Evolutionary conservation across 1,284 basidiomycete species (phyloP), one percentile per base, ranked within the genome.

Genomic region (Somion occarium): DNA sequence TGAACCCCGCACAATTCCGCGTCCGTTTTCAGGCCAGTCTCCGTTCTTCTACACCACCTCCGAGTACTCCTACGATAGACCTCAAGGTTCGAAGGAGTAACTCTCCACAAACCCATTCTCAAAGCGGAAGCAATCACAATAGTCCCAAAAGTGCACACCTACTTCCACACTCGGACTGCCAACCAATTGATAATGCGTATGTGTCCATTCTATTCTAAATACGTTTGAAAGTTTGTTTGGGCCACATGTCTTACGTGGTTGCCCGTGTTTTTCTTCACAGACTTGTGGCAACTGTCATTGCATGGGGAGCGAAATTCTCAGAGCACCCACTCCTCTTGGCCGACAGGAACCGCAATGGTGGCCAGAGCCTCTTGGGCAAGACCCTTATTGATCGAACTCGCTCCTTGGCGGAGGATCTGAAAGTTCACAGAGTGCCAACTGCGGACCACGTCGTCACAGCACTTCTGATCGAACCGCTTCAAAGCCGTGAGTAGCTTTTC

Each of bases 241-340:
- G 38, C 12, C n/a, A 30, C 30, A 25, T 13, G 46, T 37, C 18
- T 25, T 22, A 23, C 30, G 27, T 34, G 9, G 39, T 7, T 18
- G 18, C 20, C 7, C 19, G n/a, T 42, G 9, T 42, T 7, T 15
- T 13, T 11, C 46, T 23, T 20, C 20, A 5, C 50, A 66, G 64
- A 2, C 73, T 94, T 15, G 76, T 96, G 37, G 93, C 93, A 3
- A 87, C 88, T 1, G 85, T 94, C n/a, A 74, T 97, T 44, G 91
- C 93, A 0, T 95, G 91, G 86, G 93, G 93, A 19, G 85, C 91
- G 39, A 92, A 93, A 61, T 96, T 96, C 66, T 90, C 89, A 9
- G 91, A 95, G 59, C 88, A 94, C 64, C 83, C 86, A 0, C 69
- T 93, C 54, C 79, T 96, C 44, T 74, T 84, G 4, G 79, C 83